These are phyloP conservation scores for Heterobasidion parviporum DNA, from an alignment of 1,284 basidiomycete species.

Conservation along the genomic window DNA sequence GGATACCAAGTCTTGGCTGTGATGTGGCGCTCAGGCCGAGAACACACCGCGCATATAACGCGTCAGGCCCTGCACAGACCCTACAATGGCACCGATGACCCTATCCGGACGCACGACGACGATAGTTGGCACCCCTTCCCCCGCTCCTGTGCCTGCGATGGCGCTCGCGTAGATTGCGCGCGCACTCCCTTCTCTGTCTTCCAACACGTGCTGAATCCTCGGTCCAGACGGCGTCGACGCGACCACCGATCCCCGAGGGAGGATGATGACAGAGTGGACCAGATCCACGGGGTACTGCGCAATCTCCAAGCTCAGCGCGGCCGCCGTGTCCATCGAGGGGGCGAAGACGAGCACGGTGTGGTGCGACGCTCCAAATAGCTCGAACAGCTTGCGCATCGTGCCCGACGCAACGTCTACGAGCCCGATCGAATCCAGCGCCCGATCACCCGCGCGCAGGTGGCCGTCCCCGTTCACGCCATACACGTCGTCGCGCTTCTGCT, in stretches of 20 bases:
- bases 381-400: conserved; percentile 7
- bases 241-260: background rate
- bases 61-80: conserved; percentile 18
- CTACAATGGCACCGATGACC: conserved; percentile 25
- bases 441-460: conserved; percentile 6
- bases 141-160: background rate
- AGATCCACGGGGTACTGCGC: background rate
- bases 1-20: too few relatives aligned
- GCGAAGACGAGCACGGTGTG: conserved; percentile 10
- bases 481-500: background rate
- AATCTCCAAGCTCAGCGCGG: background rate
- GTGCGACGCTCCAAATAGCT: conserved; percentile 8
- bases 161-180: conserved; percentile 13
- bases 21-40: background rate
- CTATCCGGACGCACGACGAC: conserved; percentile 29
- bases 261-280: conserved; percentile 4
- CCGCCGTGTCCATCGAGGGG: background rate
- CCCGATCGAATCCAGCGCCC: conserved; percentile 9
- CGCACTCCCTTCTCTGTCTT: conserved; percentile 15
- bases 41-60: conserved; percentile 17
- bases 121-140: conserved; percentile 6
- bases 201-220: background rate
- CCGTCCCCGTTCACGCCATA: background rate
- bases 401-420: conserved; percentile 2
- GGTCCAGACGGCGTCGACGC: background rate